Evolutionary conservation across 306 rosid genomes (phyloP), one percentile per base, ranked within the genome.

Genomic region (Glycine tomentella): DNA sequence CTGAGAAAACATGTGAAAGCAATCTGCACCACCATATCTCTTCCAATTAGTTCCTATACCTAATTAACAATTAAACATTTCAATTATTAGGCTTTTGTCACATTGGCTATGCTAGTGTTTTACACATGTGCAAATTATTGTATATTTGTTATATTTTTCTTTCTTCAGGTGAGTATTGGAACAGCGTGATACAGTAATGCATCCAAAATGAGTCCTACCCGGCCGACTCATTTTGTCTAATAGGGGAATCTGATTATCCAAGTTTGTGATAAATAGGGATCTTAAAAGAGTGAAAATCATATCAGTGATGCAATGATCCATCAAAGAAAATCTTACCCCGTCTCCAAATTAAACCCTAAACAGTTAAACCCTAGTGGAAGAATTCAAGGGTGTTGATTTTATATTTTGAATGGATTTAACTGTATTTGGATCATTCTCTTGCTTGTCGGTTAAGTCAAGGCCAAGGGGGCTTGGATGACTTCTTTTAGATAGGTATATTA

Each of bases 81-180:
- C 76, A 14, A 16, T 68, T 68, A 70, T 71, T 71, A 72, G 78
- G 72, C 40, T 59, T 50, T 49, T 34, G 73, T 25, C 36, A 40
- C 70, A 57, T 79, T 58, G 42, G 7, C 71, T 34, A 57, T 15
- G 13, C 13, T 45, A 58, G 75, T 79, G 71, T 79, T 58, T 11
- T 79, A 69, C 83, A 69, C 80, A 4, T 59, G 31, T 34, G 25
- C 15, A 52, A n/a, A n/a, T 52, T 72, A 8, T 14, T 72, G 3
- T 36, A 72, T 52, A 14, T 12, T 72, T 72, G 9, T 45, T 9
- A 15, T 9, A 2, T 8, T 44, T 45, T 9, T 15, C n/a, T 44
- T 9, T 15, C n/a, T 2, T 6, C 13, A 10, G 36, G 9, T 15
- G 15, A 44, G 20, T 63, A 48, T 8, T 15, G 33, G 72, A 67